A percentile compares a stretch with the other conserved stretches of the same genome.
phyloP scores from a whole-genome alignment of 1,139 yeast genomes.

The Hansenula lynferdii region DNA sequence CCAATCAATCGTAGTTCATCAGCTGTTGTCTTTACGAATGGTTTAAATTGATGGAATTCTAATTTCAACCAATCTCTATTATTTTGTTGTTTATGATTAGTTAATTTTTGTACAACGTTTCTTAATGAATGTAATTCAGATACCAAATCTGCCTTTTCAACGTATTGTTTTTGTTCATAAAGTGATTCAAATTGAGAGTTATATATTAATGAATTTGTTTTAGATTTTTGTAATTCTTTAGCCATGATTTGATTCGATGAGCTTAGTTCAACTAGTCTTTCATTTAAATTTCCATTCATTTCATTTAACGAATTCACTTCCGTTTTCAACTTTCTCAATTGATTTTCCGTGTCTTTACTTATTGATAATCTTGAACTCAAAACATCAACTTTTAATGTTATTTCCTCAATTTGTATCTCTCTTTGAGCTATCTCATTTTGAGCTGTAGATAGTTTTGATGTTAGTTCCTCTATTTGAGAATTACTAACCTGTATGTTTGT shows the following conservation, averaged over 20 bases:
- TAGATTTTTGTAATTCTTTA: conserved; percentile 9
- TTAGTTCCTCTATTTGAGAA: too few species aligned
- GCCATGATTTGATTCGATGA: conserved; percentile 5
- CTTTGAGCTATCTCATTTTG: background rate
- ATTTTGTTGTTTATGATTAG: background rate
- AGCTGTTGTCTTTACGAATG: conserved; percentile 5
- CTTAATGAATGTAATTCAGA: conserved; percentile 18
- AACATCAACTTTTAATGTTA: conserved; percentile 35
- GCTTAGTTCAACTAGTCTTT: conserved; percentile 1
- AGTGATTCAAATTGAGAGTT: conserved; percentile 16
- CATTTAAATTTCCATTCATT: conserved; percentile 6
- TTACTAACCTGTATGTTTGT: background rate
- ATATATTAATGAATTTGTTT: conserved; percentile 12
- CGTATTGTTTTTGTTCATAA: conserved; percentile 12
- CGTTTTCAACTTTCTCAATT: conserved; percentile 7
- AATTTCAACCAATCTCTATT: conserved; percentile 10
- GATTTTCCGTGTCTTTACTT: conserved; percentile 11
- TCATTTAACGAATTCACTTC: conserved; percentile 3
- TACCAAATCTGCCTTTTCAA: conserved; percentile 12
- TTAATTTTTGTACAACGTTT: conserved; percentile 10
- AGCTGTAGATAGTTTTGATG: background rate
- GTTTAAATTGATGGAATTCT: conserved; percentile 8
- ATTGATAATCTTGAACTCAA: conserved; percentile 35
- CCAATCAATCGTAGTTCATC: conserved; percentile 16
- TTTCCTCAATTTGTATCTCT: conserved; percentile 20